Percentiles rank a stretch among this genome's conserved stretches.
Conservation (phyloP, 345 rosid species). For the Dipteronia dyeriana region DNA sequence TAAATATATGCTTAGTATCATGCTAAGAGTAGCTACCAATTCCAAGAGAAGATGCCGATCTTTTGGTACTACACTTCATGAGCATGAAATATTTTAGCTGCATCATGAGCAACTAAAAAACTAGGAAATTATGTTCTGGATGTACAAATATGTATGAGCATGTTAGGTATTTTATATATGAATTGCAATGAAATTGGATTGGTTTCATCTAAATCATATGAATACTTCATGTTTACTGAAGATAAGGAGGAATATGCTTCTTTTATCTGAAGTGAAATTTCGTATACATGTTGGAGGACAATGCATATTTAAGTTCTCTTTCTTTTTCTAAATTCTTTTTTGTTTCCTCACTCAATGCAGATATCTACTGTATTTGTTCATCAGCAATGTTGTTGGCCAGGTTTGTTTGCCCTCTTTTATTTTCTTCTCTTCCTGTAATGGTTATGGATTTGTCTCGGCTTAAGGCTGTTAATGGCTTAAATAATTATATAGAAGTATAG, state of each 20-base stretch:
- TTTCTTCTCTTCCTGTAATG: not conserved
- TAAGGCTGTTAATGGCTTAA: slow-evolving; percentile 5
- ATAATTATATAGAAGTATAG: too few species aligned
- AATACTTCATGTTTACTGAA: not conserved
- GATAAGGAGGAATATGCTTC: not conserved
- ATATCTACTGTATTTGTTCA: slow-evolving; percentile 48
- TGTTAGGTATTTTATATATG: not conserved
- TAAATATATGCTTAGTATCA: too few species aligned
- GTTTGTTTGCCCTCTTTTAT: slow-evolving; percentile 39
- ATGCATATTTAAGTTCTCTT: slow-evolving; percentile 24
- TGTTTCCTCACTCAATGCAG: slow-evolving; percentile 39
- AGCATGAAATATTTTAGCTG: too few species aligned
- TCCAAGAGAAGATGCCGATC: too few species aligned
- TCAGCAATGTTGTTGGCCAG: slow-evolving; percentile 72
- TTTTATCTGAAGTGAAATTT: not conserved
- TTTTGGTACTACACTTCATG: too few species aligned
- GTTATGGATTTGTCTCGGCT: not conserved
- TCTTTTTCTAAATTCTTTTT: not conserved
- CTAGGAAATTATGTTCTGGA: not conserved
- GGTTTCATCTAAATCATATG: not conserved
- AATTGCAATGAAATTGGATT: not conserved
- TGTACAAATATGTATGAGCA: not conserved
- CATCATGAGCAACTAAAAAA: not conserved
- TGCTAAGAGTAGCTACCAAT: too few species aligned
- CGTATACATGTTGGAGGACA: not conserved